These are phyloP conservation scores for Ogataea glucozyma DNA, from an alignment of 805 yeast species.

Conservation along the genomic window DNA sequence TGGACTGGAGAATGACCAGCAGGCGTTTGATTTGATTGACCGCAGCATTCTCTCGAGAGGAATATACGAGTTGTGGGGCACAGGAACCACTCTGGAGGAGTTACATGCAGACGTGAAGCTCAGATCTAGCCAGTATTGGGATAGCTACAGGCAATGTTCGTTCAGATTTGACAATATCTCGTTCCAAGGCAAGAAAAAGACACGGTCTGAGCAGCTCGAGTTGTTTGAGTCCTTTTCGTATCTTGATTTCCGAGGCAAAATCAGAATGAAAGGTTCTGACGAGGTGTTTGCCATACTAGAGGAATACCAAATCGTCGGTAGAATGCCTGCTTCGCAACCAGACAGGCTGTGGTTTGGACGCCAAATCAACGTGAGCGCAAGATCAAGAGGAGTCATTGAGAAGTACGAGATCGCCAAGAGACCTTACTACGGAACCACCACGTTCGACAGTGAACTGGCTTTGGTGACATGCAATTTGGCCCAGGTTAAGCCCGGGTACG, in stretches of 20 bases:
- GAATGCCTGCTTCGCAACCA: conserved; percentile 48
- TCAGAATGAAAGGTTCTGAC: conserved; percentile 76
- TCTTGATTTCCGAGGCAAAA: conserved; percentile 73
- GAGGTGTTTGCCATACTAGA: conserved; percentile 72
- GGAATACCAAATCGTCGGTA: conserved; percentile 48
- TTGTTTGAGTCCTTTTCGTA: conserved; percentile 73
- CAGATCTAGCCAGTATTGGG: conserved; percentile 32
- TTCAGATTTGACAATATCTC: conserved; percentile 85
- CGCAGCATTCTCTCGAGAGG: conserved; percentile 73
- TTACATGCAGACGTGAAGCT: conserved; percentile 54
- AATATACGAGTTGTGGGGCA: conserved; percentile 84
- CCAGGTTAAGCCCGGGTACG: conserved; percentile 61
- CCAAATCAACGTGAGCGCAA: conserved; percentile 59
- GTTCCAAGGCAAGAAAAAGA: conserved; percentile 65
- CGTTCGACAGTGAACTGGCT: conserved; percentile 93
- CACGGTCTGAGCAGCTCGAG: conserved; percentile 50
- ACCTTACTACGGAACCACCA: conserved; percentile 91
- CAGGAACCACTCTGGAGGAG: conserved; percentile 54
- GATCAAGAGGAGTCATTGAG: conserved; percentile 66
- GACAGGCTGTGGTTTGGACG: conserved; percentile 72
- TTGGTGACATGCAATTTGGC: conserved; percentile 86
- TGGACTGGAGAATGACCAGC: conserved; percentile 61
- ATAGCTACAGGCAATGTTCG: conserved; percentile 43
- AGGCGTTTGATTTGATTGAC: conserved; percentile 62
- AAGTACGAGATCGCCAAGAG: conserved; percentile 78